Conservation (phyloP, 1,284 basidiomycete genomes). For the Chondrostereum purpureum region DNA sequence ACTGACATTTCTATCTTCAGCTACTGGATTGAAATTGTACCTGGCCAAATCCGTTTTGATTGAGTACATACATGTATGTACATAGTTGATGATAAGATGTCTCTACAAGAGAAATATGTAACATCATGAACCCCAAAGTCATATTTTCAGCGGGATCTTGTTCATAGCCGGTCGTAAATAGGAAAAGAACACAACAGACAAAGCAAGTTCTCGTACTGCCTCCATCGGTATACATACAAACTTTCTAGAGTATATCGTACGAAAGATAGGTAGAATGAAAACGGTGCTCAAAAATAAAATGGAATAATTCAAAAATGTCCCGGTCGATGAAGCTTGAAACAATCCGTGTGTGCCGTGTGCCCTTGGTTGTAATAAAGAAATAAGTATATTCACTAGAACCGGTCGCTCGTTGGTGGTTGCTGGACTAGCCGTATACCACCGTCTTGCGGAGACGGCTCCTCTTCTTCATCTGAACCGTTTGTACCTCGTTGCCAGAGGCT, state of each 20-base stretch:
- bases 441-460: conserved; percentile 7
- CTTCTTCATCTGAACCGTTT: conserved; percentile 9
- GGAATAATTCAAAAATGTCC: background rate
- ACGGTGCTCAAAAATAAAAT: background rate
- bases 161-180: background rate
- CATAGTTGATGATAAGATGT: background rate
- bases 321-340: background rate
- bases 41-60: background rate
- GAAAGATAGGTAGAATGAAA: background rate
- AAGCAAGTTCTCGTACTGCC: background rate
- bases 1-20: conserved; percentile 10
- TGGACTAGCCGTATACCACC: conserved; percentile 22
- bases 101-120: background rate
- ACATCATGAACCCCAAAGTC: background rate
- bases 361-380: too few relatives aligned
- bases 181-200: background rate
- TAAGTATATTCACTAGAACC: background rate
- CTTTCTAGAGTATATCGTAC: background rate
- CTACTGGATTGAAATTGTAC: conserved; percentile 22
- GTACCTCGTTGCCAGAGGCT: conserved; percentile 26
- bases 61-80: too few relatives aligned
- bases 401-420: conserved; percentile 1
- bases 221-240: conserved; percentile 3
- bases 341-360: background rate
- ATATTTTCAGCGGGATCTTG: too few relatives aligned